Evolutionary conservation across 257 asterid species (phyloP).

Genomic region (Fraxinus quadrangulata): DNA sequence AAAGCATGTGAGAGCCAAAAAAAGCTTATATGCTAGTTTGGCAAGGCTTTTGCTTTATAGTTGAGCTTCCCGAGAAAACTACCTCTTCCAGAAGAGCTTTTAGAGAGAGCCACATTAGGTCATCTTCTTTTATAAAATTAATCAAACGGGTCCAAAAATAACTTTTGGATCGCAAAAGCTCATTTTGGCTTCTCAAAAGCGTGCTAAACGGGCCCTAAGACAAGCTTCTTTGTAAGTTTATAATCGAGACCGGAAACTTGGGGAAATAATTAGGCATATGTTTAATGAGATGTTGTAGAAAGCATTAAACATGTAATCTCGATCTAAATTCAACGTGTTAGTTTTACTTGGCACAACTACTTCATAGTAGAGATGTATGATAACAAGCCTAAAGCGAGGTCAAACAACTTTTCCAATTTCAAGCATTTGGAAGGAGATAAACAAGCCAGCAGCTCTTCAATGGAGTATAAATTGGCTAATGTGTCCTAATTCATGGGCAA

Average conservation of each 20-base stretch:
- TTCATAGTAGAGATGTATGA: not conserved
- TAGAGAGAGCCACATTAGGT: too few species aligned
- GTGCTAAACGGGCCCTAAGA: not conserved
- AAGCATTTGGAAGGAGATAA: not conserved
- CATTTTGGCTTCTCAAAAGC: too few species aligned
- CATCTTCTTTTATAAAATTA: too few species aligned
- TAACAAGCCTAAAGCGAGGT: not conserved
- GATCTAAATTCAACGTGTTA: not conserved
- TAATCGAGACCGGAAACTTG: conserved; percentile 2
- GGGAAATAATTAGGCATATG: conserved; percentile 14
- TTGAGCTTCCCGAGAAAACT: too few species aligned
- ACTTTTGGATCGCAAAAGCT: too few species aligned
- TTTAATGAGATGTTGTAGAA: conserved; percentile 7
- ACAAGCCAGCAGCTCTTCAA: not conserved
- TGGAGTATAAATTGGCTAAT: conserved; percentile 4
- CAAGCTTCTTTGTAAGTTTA: not conserved
- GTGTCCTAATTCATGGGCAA: not conserved
- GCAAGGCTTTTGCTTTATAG: too few species aligned
- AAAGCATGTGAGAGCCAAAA: not conserved
- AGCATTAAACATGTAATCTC: conserved; percentile 14
- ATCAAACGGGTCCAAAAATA: too few species aligned
- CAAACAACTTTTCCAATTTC: not conserved
- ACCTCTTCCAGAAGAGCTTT: too few species aligned
- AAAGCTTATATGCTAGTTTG: not conserved
- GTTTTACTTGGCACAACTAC: conserved; percentile 7